These are phyloP conservation scores for Lactarius evosmus DNA, from an alignment of 768 basidiomycete genomes.

Conservation along the genomic window DNA sequence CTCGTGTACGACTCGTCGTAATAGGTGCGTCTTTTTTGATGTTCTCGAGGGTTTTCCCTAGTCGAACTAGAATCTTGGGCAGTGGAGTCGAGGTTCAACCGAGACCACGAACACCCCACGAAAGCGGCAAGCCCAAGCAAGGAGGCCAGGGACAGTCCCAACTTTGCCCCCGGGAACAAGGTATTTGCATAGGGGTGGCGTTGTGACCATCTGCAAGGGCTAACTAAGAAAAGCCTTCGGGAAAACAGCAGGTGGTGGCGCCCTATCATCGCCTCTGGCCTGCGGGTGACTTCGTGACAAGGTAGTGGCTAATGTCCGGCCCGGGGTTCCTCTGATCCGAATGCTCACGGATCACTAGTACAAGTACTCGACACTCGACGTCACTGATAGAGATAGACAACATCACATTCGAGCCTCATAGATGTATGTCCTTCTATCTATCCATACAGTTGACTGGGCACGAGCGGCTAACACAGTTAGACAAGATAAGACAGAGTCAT, in stretches of 20 bases:
- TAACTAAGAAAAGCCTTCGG: not conserved
- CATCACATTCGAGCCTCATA: not conserved
- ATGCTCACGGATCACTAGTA: no score
- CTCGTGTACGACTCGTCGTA: not conserved
- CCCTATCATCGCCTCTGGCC: not conserved
- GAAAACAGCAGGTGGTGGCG: not conserved
- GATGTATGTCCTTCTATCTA: not conserved
- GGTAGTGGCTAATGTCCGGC: no score
- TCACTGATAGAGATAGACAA: not conserved
- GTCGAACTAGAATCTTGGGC: not conserved
- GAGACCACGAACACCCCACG: conserved; percentile 11
- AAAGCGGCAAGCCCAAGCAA: conserved; percentile 6
- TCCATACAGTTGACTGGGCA: not conserved
- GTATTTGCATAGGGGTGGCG: not conserved
- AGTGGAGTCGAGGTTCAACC: conserved; percentile 12
- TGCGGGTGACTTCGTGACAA: no score
- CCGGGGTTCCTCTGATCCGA: no score
- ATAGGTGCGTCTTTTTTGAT: not conserved
- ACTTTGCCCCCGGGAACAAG: not conserved
- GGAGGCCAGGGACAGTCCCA: conserved; percentile 10
- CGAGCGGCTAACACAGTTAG: not conserved
- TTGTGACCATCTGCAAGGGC: not conserved
- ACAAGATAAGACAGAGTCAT: no score
- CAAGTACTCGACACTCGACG: not conserved
- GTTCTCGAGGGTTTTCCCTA: not conserved